Evolutionary conservation across 208 protist genomes (phyloP).

Genomic region (Leishmania tarentolae): DNA sequence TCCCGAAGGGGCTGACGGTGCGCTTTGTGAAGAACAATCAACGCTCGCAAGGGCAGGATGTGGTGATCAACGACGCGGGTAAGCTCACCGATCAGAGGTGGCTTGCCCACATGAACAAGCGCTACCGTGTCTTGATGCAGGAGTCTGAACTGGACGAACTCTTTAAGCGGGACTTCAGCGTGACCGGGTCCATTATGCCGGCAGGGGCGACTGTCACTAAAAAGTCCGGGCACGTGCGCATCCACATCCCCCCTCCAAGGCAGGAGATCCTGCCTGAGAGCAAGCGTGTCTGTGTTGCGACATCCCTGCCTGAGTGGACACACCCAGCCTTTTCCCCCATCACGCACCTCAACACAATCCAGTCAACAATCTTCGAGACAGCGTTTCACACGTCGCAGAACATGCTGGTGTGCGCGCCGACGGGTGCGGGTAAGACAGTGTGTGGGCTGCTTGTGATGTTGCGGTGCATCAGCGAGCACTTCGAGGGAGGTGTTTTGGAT

Average conservation of each 20-base stretch:
- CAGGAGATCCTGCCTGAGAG: conserved; percentile 68
- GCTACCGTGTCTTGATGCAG: conserved; percentile 83
- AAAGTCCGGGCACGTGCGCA: conserved; percentile 68
- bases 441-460: conserved; percentile 97
- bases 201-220: conserved; percentile 66
- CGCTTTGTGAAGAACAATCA: conserved; percentile 72
- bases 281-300: conserved; percentile 81
- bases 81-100: conserved; percentile 70
- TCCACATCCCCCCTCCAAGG: conserved; percentile 83
- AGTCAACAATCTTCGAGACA: conserved; percentile 95
- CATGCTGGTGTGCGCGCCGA: conserved; percentile 99
- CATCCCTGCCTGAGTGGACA: conserved; percentile 88
- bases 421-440: conserved; percentile 98
- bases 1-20: conserved; percentile 48
- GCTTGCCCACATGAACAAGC: conserved; percentile 85
- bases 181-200: conserved; percentile 70
- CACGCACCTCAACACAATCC: conserved; percentile 96
- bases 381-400: conserved; percentile 98
- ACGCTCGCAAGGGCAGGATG: conserved; percentile 35
- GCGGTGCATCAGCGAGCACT: conserved; percentile 92
- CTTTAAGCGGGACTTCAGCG: conserved; percentile 82
- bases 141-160: conserved; percentile 88
- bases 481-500: conserved; percentile 81
- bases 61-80: conserved; percentile 48
- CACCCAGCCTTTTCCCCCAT: conserved; percentile 90